phyloP scores from a whole-genome alignment of 176 grass and related monocot species.

The Aechmea fasciata region DNA sequence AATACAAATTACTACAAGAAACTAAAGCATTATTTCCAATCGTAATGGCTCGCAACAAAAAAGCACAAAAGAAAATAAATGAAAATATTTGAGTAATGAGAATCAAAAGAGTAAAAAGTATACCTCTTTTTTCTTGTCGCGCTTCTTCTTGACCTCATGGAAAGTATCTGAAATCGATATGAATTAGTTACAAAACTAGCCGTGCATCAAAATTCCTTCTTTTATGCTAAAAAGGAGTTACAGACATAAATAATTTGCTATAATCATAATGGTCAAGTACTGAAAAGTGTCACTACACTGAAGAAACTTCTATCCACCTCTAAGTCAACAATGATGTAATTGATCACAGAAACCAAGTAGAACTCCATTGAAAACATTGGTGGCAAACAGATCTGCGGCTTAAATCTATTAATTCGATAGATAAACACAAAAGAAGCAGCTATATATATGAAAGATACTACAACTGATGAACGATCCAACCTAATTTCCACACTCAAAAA shows the following conservation, averaged over 20 bases:
- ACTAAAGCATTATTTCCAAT: not conserved
- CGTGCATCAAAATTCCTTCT: not conserved
- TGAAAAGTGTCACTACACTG: not conserved
- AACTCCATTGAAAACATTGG: not conserved
- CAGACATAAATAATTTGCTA: not conserved
- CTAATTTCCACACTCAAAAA: not conserved
- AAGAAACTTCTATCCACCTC: too few relatives aligned
- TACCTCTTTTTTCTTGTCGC: conserved; percentile 86
- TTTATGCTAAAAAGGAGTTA: not conserved
- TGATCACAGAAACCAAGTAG: too few relatives aligned
- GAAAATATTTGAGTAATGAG: not conserved
- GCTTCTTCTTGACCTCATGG: conserved; percentile 74
- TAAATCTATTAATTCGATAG: not conserved
- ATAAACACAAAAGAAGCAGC: not conserved
- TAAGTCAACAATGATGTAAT: too few relatives aligned
- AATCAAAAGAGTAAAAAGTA: not conserved
- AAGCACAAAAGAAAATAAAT: not conserved
- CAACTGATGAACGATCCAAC: not conserved
- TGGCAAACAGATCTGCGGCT: not conserved
- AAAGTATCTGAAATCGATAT: conserved; percentile 54
- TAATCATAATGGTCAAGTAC: not conserved
- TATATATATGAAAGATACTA: not conserved
- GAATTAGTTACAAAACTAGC: not conserved
- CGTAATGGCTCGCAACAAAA: not conserved
- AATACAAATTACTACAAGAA: not conserved